Conservation (phyloP, 176 grass and related monocot genomes). For the Oryza rufipogon region DNA sequence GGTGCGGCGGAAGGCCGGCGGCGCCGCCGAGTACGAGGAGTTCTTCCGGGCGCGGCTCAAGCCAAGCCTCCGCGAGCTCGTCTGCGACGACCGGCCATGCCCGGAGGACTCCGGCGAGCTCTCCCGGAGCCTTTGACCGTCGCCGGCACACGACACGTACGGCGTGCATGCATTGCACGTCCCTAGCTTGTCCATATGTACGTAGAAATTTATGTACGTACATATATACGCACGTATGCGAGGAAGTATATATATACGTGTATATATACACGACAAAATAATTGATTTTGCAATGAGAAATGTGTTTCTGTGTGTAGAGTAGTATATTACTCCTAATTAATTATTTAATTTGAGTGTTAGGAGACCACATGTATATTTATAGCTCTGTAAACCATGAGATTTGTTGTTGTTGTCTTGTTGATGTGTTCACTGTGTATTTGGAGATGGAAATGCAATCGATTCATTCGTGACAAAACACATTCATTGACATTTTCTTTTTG, state of each 20-base stretch:
- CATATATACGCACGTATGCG: not conserved
- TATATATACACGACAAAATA: conserved; percentile 4
- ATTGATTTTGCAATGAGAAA: conserved; percentile 15
- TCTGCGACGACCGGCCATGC: conserved; percentile 30
- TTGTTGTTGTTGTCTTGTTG: conserved; percentile 11
- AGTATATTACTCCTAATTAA: not conserved
- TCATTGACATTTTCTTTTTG: not conserved
- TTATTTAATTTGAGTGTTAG: not conserved
- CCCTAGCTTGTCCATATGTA: not conserved
- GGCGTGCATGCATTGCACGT: conserved; percentile 17
- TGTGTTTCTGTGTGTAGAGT: not conserved
- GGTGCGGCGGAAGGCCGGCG: conserved; percentile 82
- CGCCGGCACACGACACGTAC: too few species aligned
- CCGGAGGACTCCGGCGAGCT: conserved; percentile 1
- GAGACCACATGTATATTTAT: not conserved
- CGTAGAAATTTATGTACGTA: conserved; percentile 5
- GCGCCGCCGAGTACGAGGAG: conserved; percentile 80
- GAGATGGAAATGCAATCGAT: not conserved
- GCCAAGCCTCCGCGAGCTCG: conserved; percentile 59
- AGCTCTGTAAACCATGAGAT: not conserved
- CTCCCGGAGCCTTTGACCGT: conserved; percentile 38
- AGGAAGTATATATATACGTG: not conserved
- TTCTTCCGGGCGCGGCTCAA: conserved; percentile 70
- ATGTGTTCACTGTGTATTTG: not conserved
- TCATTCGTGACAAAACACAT: not conserved